Conservation (phyloP, 1,284 basidiomycete species). For the Ganoderma boninense region DNA sequence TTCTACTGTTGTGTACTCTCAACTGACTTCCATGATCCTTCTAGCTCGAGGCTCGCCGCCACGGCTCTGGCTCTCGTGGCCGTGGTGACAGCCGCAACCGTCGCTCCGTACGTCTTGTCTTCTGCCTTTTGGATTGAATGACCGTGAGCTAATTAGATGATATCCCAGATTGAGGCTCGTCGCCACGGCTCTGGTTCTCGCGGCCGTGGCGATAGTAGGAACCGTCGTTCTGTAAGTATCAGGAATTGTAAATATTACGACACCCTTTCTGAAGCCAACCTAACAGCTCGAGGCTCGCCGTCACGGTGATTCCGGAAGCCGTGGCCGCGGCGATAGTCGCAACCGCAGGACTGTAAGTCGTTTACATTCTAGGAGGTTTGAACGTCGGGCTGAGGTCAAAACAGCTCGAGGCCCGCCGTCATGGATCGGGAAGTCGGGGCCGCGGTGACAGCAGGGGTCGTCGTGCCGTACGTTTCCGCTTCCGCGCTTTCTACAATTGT, state of each 20-base stretch:
- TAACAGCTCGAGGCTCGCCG: constrained; percentile 15
- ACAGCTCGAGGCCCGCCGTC: constrained; percentile 23
- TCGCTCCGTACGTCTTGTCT: constrained; percentile 12
- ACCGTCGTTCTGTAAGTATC: constrained; percentile 12
- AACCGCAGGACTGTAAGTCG: constrained; percentile 12
- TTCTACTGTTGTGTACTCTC: not conserved
- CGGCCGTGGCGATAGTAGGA: constrained; percentile 25
- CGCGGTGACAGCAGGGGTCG: constrained; percentile 12
- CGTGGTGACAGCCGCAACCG: constrained; percentile 22
- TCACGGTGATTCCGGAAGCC: constrained; percentile 22
- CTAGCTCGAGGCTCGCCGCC: constrained; percentile 21
- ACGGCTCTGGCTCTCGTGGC: constrained; percentile 23
- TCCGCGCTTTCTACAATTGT: too few species aligned
- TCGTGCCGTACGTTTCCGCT: not conserved
- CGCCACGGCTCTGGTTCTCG: constrained; percentile 17
- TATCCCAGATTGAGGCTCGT: constrained; percentile 2
- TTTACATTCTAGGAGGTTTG: not conserved
- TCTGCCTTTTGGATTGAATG: too few species aligned
- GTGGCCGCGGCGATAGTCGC: constrained; percentile 24
- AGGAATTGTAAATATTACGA: not conserved
- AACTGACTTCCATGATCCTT: not conserved
- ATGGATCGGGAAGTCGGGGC: constrained; percentile 17
- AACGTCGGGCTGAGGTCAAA: not conserved
- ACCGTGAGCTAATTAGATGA: not conserved
- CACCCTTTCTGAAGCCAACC: not conserved